phyloP scores from a whole-genome alignment of 192 early-diverging fungal genomes.

The Linnemannia exigua region DNA sequence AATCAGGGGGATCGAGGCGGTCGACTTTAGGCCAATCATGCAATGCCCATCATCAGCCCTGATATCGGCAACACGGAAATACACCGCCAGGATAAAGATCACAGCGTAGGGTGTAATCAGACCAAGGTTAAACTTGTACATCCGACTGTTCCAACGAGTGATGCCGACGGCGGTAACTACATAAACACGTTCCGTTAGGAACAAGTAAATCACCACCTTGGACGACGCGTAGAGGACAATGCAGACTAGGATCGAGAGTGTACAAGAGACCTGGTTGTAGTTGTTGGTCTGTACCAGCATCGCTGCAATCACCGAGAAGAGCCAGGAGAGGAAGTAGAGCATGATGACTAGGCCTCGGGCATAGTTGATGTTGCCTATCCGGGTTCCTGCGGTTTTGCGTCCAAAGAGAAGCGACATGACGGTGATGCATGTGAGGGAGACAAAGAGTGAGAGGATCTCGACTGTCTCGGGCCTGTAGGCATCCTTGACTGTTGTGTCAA shows the following conservation, averaged over 20 bases:
- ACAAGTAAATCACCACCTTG: conserved; percentile 63
- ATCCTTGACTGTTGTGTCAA: neutral
- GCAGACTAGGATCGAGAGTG: conserved; percentile 50
- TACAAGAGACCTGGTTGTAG: conserved; percentile 53
- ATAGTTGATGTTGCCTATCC: conserved; percentile 54
- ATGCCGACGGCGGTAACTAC: conserved; percentile 38
- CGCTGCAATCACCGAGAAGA: conserved; percentile 58
- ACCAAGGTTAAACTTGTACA: conserved; percentile 58
- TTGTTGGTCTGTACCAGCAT: conserved; percentile 65
- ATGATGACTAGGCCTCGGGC: conserved; percentile 52
- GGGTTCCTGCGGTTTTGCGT: conserved; percentile 57
- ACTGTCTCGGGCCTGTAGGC: neutral
- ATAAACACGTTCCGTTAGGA: conserved; percentile 58
- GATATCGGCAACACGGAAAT: conserved; percentile 31
- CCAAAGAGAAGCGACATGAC: conserved; percentile 61
- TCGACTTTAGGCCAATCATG: conserved; percentile 24
- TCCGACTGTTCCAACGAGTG: conserved; percentile 43
- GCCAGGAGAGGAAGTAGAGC: conserved; percentile 60
- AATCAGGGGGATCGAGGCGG: conserved; percentile 14
- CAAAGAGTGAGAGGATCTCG: conserved; percentile 55
- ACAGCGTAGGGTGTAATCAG: conserved; percentile 50
- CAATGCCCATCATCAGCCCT: conserved; percentile 18
- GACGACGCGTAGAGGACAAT: conserved; percentile 55
- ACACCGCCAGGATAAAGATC: conserved; percentile 44
- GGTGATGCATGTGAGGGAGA: conserved; percentile 62